A percentile compares a stretch with the other conserved stretches of the same genome.
phyloP scores from a whole-genome alignment of 2,329 filamentous ascomycete species.

The Paraconiothyrium brasiliense region DNA sequence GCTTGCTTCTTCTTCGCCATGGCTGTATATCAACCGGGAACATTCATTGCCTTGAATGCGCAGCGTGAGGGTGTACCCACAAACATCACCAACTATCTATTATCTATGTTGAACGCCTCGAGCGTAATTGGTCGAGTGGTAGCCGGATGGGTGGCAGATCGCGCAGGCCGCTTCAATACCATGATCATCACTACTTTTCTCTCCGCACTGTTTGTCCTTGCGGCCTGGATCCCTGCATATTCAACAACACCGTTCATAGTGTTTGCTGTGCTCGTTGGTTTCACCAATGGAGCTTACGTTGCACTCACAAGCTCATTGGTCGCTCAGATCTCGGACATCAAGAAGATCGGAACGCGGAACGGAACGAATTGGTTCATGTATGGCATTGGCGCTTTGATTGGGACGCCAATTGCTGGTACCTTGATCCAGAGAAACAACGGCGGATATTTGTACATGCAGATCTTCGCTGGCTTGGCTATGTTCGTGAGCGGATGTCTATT shows the following conservation, averaged over 20 bases:
- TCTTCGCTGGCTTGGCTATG: constrained; percentile 3
- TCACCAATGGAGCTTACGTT: constrained; percentile 5
- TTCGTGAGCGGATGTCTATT: constrained; percentile 8
- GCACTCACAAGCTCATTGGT: constrained; percentile 4
- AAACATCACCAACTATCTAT: constrained; percentile 1
- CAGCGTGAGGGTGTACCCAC: neutral
- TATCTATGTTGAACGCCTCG: constrained; percentile 10
- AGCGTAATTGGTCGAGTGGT: constrained; percentile 8
- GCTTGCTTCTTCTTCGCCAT: constrained; percentile 11
- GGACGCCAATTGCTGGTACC: constrained; percentile 7
- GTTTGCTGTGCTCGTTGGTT: constrained; percentile 7
- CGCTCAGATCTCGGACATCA: constrained; percentile 14
- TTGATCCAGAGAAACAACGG: constrained; percentile 2
- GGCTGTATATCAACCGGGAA: constrained; percentile 1
- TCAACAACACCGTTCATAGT: constrained; percentile 4
- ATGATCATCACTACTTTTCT: constrained; percentile 9
- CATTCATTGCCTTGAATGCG: constrained; percentile 2
- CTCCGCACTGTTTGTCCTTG: neutral
- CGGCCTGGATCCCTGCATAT: constrained; percentile 8
- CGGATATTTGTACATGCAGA: constrained; percentile 7
- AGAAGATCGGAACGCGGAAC: constrained; percentile 7
- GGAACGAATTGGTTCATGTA: constrained; percentile 9
- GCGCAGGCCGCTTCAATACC: constrained; percentile 8
- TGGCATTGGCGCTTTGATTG: constrained; percentile 5
- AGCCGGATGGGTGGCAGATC: constrained; percentile 6